phyloP scores from a whole-genome alignment of 768 basidiomycete genomes.

The Tylopilus intermedius region DNA sequence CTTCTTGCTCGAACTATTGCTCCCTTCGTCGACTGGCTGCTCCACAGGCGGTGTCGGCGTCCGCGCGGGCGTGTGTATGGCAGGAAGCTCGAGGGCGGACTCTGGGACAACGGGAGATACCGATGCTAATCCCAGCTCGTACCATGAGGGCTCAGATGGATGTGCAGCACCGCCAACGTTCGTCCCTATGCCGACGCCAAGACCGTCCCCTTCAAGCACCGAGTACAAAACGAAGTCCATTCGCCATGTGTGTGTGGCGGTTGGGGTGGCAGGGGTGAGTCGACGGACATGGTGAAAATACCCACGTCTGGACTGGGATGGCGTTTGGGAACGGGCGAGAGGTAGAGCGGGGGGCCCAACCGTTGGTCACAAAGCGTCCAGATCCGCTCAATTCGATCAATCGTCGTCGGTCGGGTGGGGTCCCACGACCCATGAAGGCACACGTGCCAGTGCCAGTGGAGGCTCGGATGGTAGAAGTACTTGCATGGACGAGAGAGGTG shows the following conservation, averaged over 20 bases:
- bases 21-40: conserved; percentile 20
- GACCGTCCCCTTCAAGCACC: conserved; percentile 30
- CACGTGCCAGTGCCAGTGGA: conserved; percentile 9
- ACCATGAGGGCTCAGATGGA: conserved; percentile 21
- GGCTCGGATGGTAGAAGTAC: conserved; percentile 31
- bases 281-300: conserved; percentile 21
- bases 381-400: conserved; percentile 28
- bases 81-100: conserved; percentile 11
- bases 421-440: conserved; percentile 33
- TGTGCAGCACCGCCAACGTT: conserved; percentile 4
- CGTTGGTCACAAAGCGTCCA: conserved; percentile 13
- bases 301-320: conserved; percentile 9
- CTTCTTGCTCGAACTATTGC: conserved; percentile 27
- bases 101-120: conserved; percentile 9
- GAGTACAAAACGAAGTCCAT: conserved; percentile 33
- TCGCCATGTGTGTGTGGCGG: conserved; percentile 19
- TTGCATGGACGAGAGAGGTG: conserved; percentile 27
- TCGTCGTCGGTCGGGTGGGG: conserved; percentile 29
- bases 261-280: conserved; percentile 4
- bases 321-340: conserved; percentile 23
- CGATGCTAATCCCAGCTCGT: conserved; percentile 25
- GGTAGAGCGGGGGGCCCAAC: conserved; percentile 24
- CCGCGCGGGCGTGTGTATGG: neutral
- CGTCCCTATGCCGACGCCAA: neutral
- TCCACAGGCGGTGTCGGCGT: neutral